These are phyloP conservation scores for Apostasia ramifera DNA, from an alignment of 106 monocot genomes.

Conservation along the genomic window DNA sequence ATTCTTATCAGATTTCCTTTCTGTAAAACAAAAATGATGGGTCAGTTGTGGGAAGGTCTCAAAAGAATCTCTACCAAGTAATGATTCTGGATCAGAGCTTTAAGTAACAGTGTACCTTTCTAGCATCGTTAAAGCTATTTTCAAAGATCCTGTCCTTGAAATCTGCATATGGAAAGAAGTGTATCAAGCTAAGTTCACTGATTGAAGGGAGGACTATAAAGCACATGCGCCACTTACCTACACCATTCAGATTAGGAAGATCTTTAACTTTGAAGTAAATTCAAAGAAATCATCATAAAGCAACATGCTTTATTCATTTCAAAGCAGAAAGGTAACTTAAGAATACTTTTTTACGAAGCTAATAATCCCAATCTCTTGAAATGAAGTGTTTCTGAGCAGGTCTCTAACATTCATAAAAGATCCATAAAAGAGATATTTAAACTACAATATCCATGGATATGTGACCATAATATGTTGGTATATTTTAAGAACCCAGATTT, in stretches of 20 bases:
- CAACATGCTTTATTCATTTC: too few relatives aligned
- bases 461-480: too few relatives aligned
- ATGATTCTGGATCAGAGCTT: background rate
- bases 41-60: background rate
- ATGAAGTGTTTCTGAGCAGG: background rate
- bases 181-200: background rate
- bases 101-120: conserved; percentile 30
- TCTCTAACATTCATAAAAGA: too few relatives aligned
- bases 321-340: background rate
- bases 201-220: too few relatives aligned
- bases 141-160: conserved; percentile 28
- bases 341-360: too few relatives aligned
- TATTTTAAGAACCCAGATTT: too few relatives aligned
- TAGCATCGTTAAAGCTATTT: conserved; percentile 24
- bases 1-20: conserved; percentile 31
- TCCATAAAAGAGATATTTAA: too few relatives aligned
- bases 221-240: too few relatives aligned
- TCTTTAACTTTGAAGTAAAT: too few relatives aligned
- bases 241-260: too few relatives aligned
- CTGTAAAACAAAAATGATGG: conserved; percentile 6
- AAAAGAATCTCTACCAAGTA: background rate
- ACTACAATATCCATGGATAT: too few relatives aligned
- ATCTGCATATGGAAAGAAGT: conserved; percentile 20
- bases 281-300: too few relatives aligned
- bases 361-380: background rate